Conservation (phyloP, 129 eudicot species). For the Chrysanthemum seticuspe region DNA sequence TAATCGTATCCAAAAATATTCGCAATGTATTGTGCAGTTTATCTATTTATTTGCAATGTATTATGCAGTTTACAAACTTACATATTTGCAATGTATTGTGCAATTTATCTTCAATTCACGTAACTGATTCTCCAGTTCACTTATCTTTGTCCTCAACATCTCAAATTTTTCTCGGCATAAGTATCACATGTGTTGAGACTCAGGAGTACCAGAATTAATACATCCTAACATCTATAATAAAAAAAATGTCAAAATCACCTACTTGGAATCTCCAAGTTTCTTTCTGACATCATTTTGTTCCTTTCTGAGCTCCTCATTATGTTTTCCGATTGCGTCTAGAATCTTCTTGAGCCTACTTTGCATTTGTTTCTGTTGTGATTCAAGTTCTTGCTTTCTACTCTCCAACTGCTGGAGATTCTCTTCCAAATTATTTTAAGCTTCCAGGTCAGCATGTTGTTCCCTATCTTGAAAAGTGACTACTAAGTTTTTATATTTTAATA, state of each 20-base stretch:
- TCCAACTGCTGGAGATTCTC: constrained; percentile 89
- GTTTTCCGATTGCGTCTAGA: constrained; percentile 62
- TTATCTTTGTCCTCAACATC: constrained; percentile 61
- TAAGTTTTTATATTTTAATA: too few relatives aligned
- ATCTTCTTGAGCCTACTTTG: constrained; percentile 64
- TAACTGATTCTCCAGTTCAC: constrained; percentile 73
- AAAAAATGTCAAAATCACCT: constrained; percentile 23
- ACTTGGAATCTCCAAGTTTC: constrained; percentile 70
- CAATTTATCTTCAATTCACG: constrained; percentile 59
- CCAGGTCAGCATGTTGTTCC: constrained; percentile 85
- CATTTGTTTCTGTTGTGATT: constrained; percentile 88
- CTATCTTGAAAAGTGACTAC: constrained; percentile 48
- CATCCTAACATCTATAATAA: neutral
- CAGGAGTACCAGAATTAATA: neutral
- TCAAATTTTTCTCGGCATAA: constrained; percentile 65
- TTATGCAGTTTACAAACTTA: too few relatives aligned
- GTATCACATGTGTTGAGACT: neutral
- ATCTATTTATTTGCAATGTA: too few relatives aligned
- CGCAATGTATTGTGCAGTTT: too few relatives aligned
- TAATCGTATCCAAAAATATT: too few relatives aligned
- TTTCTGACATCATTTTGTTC: constrained; percentile 78
- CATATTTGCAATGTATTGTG: too few relatives aligned
- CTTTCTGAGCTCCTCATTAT: constrained; percentile 79
- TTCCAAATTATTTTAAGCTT: constrained; percentile 82
- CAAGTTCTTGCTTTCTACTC: constrained; percentile 82